These are phyloP conservation scores for Castanea mollissima DNA, from an alignment of 306 rosid genomes.

Conservation along the genomic window DNA sequence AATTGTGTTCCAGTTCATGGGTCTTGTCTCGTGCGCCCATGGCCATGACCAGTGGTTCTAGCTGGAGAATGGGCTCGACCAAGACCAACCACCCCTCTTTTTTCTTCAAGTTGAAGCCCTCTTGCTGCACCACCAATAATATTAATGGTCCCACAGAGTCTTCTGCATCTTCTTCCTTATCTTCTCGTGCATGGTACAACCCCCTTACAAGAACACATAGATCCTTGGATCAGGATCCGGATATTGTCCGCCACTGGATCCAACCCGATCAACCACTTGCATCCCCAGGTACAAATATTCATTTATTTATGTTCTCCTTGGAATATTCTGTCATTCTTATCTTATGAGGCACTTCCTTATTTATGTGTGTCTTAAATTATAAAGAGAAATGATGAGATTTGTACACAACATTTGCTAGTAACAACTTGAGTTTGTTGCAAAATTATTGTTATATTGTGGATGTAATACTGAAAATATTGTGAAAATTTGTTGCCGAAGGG, in stretches of 20 bases:
- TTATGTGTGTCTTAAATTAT: background rate
- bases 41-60: background rate
- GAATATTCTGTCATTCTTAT: background rate
- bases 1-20: conserved; percentile 20
- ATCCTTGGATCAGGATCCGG: conserved; percentile 20
- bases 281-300: conserved; percentile 36
- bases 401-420: too few relatives aligned
- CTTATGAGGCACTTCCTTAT: too few relatives aligned
- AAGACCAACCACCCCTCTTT: conserved; percentile 7
- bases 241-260: conserved; percentile 64
- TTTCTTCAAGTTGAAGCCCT: conserved; percentile 23
- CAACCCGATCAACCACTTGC: conserved; percentile 47
- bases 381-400: background rate
- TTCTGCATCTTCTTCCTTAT: conserved; percentile 21
- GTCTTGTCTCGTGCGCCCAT: conserved; percentile 19
- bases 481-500: too few relatives aligned
- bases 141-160: conserved; percentile 19
- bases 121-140: conserved; percentile 27
- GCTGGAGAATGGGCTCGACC: background rate
- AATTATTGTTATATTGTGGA: too few relatives aligned
- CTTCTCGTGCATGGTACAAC: conserved; percentile 38
- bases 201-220: conserved; percentile 23
- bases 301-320: background rate
- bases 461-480: too few relatives aligned
- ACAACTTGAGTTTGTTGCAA: too few relatives aligned